Percentiles rank a stretch among this genome's conserved stretches.
These are phyloP conservation scores for Tricladium varicosporioides DNA, from an alignment of 2,329 filamentous ascomycete genomes.

Conservation along the genomic window DNA sequence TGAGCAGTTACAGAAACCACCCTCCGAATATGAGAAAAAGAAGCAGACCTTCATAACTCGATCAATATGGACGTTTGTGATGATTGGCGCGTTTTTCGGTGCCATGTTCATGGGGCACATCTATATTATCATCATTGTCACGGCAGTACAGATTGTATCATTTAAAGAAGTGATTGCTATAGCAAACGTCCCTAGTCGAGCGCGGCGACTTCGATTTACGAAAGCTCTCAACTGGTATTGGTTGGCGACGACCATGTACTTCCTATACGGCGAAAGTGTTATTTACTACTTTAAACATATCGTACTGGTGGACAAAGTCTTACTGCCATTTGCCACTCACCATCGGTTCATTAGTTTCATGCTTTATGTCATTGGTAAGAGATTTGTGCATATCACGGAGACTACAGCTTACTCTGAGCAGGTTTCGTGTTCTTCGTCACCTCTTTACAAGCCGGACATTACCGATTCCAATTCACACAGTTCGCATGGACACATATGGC, in stretches of 20 bases:
- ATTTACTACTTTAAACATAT: constrained; percentile 99
- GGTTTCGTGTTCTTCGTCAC: constrained; percentile 98
- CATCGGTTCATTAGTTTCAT: constrained; percentile 98
- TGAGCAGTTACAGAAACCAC: constrained; percentile 27
- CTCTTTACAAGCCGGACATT: constrained; percentile 91
- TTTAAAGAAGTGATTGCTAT: constrained; percentile 99
- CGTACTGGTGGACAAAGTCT: constrained; percentile 86
- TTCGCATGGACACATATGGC: constrained; percentile 99
- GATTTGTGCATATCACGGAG: not conserved
- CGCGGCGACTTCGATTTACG: constrained; percentile 86
- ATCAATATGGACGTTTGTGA: constrained; percentile 96
- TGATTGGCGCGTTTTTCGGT: constrained; percentile 91
- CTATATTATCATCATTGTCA: constrained; percentile 92
- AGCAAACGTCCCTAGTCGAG: constrained; percentile 87
- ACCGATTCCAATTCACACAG: constrained; percentile 98
- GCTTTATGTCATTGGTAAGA: constrained; percentile 90
- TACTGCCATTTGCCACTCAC: constrained; percentile 91
- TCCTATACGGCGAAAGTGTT: constrained; percentile 95
- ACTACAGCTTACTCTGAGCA: constrained; percentile 40
- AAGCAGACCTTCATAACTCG: constrained; percentile 96
- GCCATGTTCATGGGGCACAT: constrained; percentile 95
- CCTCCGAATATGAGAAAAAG: constrained; percentile 93
- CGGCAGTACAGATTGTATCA: constrained; percentile 89
- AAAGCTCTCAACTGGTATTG: constrained; percentile 99
- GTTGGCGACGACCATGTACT: constrained; percentile 98